Percentiles rank a stretch among this genome's conserved stretches.
Evolutionary conservation across 2,329 filamentous ascomycete genomes (phyloP).

Genomic region (Basipetospora chlamydospora): DNA sequence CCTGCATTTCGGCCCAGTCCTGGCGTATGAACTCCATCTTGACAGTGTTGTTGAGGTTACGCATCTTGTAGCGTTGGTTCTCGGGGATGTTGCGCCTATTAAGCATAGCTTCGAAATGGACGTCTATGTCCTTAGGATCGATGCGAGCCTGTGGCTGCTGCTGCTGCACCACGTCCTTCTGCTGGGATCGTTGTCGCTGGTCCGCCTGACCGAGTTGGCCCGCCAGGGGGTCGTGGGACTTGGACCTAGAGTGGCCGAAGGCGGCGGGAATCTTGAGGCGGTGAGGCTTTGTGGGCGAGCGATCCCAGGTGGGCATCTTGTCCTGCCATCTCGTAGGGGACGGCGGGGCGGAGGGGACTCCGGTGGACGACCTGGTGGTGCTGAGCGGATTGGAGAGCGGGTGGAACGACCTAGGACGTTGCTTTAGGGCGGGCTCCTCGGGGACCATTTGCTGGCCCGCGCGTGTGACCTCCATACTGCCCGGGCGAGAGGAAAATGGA

Average conservation of each 20-base stretch:
- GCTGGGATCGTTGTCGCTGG: too few relatives aligned
- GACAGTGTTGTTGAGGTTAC: slow-evolving; percentile 72
- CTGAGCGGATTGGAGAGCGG: slow-evolving; percentile 13
- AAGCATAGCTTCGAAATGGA: slow-evolving; percentile 48
- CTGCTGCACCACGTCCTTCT: too few relatives aligned
- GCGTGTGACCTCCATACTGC: slow-evolving; percentile 13
- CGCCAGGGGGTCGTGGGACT: slow-evolving; percentile 4
- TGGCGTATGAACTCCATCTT: slow-evolving; percentile 93
- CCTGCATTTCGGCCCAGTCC: slow-evolving; percentile 59
- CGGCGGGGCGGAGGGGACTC: too few relatives aligned
- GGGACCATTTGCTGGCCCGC: slow-evolving; percentile 10
- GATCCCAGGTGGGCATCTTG: slow-evolving; percentile 16
- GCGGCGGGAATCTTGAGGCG: slow-evolving; percentile 24
- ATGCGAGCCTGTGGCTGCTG: too few relatives aligned
- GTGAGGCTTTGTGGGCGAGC: slow-evolving; percentile 22
- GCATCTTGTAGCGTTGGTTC: slow-evolving; percentile 89
- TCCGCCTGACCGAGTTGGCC: not conserved
- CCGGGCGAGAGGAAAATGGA: slow-evolving; percentile 9
- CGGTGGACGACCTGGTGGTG: not conserved
- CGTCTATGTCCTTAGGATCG: slow-evolving; percentile 39
- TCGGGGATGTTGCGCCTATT: slow-evolving; percentile 88
- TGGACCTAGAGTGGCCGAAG: slow-evolving; percentile 11
- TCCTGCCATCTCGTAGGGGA: slow-evolving; percentile 10
- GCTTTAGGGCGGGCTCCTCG: slow-evolving; percentile 18
- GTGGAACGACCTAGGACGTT: slow-evolving; percentile 38